Percentiles rank a stretch among this genome's conserved stretches.
Conservation (phyloP, 495 filamentous ascomycete species). For the Xylaria curta region DNA sequence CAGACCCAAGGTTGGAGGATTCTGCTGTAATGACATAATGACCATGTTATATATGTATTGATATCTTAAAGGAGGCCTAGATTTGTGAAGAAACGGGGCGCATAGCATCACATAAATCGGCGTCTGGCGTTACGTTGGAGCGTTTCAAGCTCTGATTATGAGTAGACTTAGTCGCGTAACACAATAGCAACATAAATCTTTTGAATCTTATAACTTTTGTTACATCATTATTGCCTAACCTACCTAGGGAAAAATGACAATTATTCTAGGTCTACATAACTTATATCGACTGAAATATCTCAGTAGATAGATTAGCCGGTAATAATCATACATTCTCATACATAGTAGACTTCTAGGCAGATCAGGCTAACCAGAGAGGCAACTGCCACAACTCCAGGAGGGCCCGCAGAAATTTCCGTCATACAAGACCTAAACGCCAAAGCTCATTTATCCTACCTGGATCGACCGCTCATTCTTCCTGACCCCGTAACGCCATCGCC, state of each 20-base stretch:
- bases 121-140: background rate
- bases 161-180: background rate
- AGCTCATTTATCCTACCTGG: background rate
- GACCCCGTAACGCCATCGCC: background rate
- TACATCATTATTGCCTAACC: background rate
- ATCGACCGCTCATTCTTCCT: background rate
- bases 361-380: background rate
- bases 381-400: background rate
- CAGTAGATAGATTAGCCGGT: too few species aligned
- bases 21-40: conserved; percentile 16
- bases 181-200: background rate
- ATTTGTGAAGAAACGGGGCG: background rate
- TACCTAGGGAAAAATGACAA: background rate
- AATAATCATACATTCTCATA: background rate
- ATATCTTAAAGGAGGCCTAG: background rate
- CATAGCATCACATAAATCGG: background rate
- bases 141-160: background rate
- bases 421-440: background rate
- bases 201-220: background rate
- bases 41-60: conserved; percentile 9
- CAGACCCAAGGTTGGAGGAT: background rate
- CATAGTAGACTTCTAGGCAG: background rate
- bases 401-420: background rate
- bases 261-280: background rate
- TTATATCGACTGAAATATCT: background rate